Base-by-base conservation (phyloP, 2,329 filamentous ascomycete genomes). In the Proliferodiscus dingleyae region DNA sequence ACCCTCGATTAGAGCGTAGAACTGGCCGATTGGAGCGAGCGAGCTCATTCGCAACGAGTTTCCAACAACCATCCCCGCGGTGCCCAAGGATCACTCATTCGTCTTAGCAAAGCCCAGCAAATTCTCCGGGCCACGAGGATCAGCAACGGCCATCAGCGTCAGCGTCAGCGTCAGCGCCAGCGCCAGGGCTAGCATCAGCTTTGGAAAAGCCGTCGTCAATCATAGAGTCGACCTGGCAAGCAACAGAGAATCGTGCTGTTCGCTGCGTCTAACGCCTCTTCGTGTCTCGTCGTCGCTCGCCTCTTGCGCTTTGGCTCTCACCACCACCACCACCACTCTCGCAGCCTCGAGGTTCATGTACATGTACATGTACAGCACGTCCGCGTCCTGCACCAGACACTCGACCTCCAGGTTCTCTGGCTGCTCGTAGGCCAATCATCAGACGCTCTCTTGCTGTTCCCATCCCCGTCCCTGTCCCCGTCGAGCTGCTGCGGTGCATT, bases 41-140 rank as follows among this genome's bases (percentile, higher is more conserved):
- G 32, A 34, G 41, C 29, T 41, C 22, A 41, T 41, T 36, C 30
- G 41, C 45, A 30, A 47, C 36, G 37, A 13, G 28, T 44, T 53
- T 41, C 53, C 53, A 48, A 50, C 41, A 46, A 56, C 51, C 53
- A 45, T 52, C 29, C 49, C 45, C 37, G 39, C 51, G 50, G 51
- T 16, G 16, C 5, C 32, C 13, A 13, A 15, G 29, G 29, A 45
- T 38, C 30, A 32, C 34, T 32, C 40, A 44, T 45, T 45, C 28
- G 45, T 21, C 46, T 40, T 28, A 28, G 26, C 28, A 28, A 13
- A 21, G 7, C 19, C 41, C 8, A 16, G 32, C 13, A 16, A 15
- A 34, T 34, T 16, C 15, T 34, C 32, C 32, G 32, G 15, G n/a
- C 18, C 18, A 32, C 29, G n/a, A 32, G 29, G 13, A 32, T n/a